phyloP scores from a whole-genome alignment of 2,329 filamentous ascomycete genomes.

The Juglanconis sp. region DNA sequence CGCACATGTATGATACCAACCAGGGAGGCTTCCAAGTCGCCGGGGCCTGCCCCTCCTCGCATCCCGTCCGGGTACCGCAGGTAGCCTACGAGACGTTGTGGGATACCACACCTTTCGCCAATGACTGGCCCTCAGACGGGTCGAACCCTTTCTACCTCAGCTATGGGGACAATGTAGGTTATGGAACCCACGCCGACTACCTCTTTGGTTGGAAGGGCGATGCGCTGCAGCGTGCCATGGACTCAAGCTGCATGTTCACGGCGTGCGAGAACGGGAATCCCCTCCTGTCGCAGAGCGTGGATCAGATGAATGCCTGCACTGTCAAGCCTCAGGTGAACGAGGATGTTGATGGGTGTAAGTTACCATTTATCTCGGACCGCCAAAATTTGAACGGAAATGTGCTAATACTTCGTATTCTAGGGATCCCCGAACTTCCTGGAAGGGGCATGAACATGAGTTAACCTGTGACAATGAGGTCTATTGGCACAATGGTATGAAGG shows the following conservation, averaged over 20 bases:
- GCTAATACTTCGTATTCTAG: neutral
- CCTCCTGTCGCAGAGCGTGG: slow-evolving; percentile 31
- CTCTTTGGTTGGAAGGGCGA: slow-evolving; percentile 34
- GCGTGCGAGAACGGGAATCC: slow-evolving; percentile 30
- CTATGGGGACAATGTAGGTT: slow-evolving; percentile 25
- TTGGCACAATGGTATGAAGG: too few relatives aligned
- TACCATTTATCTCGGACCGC: too few relatives aligned
- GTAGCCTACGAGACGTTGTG: slow-evolving; percentile 43
- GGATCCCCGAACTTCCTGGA: slow-evolving; percentile 9
- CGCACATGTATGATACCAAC: slow-evolving; percentile 29
- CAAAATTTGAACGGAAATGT: neutral
- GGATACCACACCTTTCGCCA: slow-evolving; percentile 37
- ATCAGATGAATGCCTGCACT: slow-evolving; percentile 30
- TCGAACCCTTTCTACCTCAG: slow-evolving; percentile 28
- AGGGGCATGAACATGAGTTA: neutral
- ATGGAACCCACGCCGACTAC: slow-evolving; percentile 30
- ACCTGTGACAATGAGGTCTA: too few relatives aligned
- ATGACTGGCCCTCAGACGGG: slow-evolving; percentile 35
- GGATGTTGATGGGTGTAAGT: slow-evolving; percentile 30
- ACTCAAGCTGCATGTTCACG: slow-evolving; percentile 29
- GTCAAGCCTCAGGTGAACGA: slow-evolving; percentile 28
- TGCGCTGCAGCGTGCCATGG: slow-evolving; percentile 30
- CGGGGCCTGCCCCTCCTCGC: slow-evolving; percentile 25
- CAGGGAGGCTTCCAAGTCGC: slow-evolving; percentile 25
- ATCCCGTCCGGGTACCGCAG: slow-evolving; percentile 31